These are phyloP conservation scores for Globisporangium radiosum DNA, from an alignment of 352 stramenopile genomes.

Conservation along the genomic window DNA sequence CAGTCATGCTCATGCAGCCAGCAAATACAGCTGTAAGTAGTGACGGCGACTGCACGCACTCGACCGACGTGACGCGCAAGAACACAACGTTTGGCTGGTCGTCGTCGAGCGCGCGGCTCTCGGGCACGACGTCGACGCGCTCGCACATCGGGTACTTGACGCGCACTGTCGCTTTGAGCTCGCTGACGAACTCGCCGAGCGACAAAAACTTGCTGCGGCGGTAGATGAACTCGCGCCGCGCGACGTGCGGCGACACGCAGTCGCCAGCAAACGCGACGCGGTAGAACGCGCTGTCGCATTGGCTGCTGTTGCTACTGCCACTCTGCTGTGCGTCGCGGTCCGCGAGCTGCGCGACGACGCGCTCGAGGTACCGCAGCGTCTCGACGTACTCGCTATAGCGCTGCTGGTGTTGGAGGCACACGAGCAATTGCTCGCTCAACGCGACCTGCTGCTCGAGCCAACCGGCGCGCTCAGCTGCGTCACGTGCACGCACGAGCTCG, in stretches of 20 bases:
- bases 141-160: conserved; percentile 48
- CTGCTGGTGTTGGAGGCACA: conserved; percentile 22
- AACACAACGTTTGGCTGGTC: conserved; percentile 56
- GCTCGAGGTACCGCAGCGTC: conserved; percentile 36
- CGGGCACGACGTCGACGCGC: conserved; percentile 47
- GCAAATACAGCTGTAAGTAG: too few relatives aligned
- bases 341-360: conserved; percentile 18
- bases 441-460: conserved; percentile 48
- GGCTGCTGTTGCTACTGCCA: neutral
- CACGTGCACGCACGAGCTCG: conserved; percentile 33
- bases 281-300: conserved; percentile 36
- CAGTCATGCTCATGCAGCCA: too few relatives aligned
- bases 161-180: conserved; percentile 52
- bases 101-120: conserved; percentile 38
- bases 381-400: conserved; percentile 44
- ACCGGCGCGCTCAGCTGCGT: conserved; percentile 32
- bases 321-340: conserved; percentile 14
- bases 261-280: conserved; percentile 45
- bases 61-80: conserved; percentile 31
- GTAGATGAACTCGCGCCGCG: conserved; percentile 62
- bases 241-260: conserved; percentile 35
- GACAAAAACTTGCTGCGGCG: conserved; percentile 63
- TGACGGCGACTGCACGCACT: conserved; percentile 6
- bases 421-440: conserved; percentile 49
- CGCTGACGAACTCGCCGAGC: conserved; percentile 54